Evolutionary conservation across 139 green algal genomes (phyloP).

Genomic region (Chlorella sp.): DNA sequence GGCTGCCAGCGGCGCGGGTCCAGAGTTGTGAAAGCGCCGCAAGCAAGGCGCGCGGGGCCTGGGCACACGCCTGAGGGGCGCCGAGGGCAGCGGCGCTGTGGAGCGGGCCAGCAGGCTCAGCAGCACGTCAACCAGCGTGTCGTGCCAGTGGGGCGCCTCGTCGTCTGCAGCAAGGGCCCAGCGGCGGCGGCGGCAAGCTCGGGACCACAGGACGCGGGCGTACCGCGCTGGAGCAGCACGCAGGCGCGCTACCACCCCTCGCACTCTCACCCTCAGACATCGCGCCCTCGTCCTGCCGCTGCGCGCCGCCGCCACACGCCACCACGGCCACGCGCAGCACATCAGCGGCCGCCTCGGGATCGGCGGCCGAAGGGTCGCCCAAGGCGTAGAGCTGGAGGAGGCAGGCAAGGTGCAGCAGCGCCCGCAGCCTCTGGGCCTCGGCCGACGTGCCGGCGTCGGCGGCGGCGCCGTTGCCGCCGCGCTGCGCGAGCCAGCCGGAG

Average conservation of each 20-base stretch:
- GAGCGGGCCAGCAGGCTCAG: conserved; percentile 66
- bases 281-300: no score
- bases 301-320: no score
- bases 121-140: conserved; percentile 78
- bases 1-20: no score
- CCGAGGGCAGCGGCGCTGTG: conserved; percentile 51
- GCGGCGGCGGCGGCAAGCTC: no score
- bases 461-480: conserved; percentile 6
- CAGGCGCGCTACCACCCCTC: no score
- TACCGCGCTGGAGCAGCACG: no score
- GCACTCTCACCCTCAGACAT: no score
- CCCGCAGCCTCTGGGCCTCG: conserved; percentile 33
- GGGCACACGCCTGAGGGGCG: no score
- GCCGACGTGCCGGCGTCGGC: background rate
- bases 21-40: no score
- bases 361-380: conserved; percentile 41
- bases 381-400: conserved; percentile 69
- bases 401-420: conserved; percentile 50
- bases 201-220: no score
- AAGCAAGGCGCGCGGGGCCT: no score
- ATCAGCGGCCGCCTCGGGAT: conserved; percentile 54
- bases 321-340: conserved; percentile 39
- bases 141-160: conserved; percentile 56
- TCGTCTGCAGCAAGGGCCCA: background rate
- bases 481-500: background rate